Conservation (phyloP, 345 rosid genomes). For the Cardamine chenopodiifolia region DNA sequence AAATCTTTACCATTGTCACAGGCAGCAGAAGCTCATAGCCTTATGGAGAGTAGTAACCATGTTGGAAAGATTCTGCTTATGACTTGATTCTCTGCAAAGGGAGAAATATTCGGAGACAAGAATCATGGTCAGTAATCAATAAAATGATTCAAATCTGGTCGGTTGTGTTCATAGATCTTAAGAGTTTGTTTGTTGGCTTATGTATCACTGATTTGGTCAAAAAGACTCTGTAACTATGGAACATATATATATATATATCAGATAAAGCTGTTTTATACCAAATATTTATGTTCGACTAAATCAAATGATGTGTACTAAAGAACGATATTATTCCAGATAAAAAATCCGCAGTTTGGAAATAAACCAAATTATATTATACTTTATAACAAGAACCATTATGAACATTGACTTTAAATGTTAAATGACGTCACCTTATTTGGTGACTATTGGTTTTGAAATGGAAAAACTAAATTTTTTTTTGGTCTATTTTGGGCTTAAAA, state of each 20-base stretch:
- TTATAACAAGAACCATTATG: background rate
- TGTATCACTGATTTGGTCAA: constrained; percentile 14
- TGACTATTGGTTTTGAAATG: background rate
- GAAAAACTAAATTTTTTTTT: background rate
- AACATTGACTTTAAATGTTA: background rate
- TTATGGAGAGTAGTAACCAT: constrained; percentile 78
- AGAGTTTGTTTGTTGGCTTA: constrained; percentile 14
- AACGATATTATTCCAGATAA: background rate
- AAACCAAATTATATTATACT: background rate
- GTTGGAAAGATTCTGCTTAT: constrained; percentile 79
- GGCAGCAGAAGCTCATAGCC: constrained; percentile 74
- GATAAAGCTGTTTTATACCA: constrained; percentile 18
- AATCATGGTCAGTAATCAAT: background rate
- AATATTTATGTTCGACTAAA: background rate
- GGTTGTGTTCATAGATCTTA: constrained; percentile 3
- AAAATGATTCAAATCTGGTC: background rate
- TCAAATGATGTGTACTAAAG: background rate
- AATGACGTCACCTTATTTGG: background rate
- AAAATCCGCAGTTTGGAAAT: background rate
- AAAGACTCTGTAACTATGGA: constrained; percentile 4
- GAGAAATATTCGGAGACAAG: background rate
- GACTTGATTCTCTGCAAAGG: constrained; percentile 41
- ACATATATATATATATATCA: constrained; percentile 13
- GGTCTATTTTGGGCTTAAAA: background rate
- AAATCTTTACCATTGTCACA: constrained; percentile 55